phyloP scores from a whole-genome alignment of 768 basidiomycete species.

The Coprinopsis strossmayeri region DNA sequence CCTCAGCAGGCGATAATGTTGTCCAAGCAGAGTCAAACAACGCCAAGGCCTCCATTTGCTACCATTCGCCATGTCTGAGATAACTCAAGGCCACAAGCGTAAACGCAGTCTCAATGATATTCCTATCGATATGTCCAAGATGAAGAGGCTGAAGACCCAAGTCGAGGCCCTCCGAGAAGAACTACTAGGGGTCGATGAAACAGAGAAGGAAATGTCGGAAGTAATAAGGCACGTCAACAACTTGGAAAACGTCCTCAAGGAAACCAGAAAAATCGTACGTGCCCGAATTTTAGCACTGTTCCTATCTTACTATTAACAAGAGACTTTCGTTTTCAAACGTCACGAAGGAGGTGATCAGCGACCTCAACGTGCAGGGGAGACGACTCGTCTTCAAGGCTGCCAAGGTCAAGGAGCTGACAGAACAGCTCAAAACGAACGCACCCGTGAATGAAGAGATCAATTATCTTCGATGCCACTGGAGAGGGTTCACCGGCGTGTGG shows the following conservation, averaged over 20 bases:
- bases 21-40: neutral
- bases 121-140: constrained; percentile 1
- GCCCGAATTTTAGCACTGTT: neutral
- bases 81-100: constrained; percentile 4
- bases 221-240: neutral
- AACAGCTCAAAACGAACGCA: no score
- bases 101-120: neutral
- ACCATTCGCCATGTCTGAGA: no score
- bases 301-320: neutral
- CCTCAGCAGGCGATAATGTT: no score
- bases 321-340: constrained; percentile 4
- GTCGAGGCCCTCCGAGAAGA: neutral
- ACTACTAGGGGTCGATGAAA: constrained; percentile 1
- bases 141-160: neutral
- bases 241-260: neutral
- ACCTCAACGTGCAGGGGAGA: constrained; percentile 1
- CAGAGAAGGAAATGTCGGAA: constrained; percentile 2
- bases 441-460: neutral
- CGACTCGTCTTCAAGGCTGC: constrained; percentile 1
- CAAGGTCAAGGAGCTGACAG: neutral
- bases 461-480: constrained; percentile 1
- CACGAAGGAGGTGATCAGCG: neutral
- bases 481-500: constrained; percentile 5
- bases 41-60: neutral
- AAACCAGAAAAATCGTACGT: neutral